Evolutionary conservation across 495 filamentous ascomycete species (phyloP).

Genomic region (Jackrogersella minutella): DNA sequence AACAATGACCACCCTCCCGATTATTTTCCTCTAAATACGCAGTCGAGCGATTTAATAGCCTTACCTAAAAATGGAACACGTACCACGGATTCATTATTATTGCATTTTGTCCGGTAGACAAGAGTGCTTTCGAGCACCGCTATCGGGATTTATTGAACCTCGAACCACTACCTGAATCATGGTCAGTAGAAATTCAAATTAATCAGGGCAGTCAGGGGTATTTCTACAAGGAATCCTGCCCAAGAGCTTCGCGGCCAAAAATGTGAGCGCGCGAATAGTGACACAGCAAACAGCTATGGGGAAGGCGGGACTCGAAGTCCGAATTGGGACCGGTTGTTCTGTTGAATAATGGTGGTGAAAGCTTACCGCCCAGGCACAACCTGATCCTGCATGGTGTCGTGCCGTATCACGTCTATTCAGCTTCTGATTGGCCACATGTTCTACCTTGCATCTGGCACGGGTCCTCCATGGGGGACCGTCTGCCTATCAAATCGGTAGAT

Average conservation of each 20-base stretch:
- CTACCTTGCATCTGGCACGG: conserved; percentile 41
- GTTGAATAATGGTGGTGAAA: conserved; percentile 20
- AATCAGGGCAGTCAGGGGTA: neutral
- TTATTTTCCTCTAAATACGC: conserved; percentile 33
- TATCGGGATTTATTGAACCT: neutral
- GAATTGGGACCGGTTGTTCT: conserved; percentile 21
- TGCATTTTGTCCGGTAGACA: neutral
- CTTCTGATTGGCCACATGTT: conserved; percentile 37
- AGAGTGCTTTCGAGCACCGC: neutral
- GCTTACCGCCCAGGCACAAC: conserved; percentile 46
- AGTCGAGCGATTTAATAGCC: conserved; percentile 14
- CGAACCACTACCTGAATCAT: neutral
- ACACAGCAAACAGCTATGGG: conserved; percentile 5
- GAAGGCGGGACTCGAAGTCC: conserved; percentile 25
- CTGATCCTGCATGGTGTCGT: conserved; percentile 37
- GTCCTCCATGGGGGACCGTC: conserved; percentile 30
- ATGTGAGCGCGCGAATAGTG: conserved; percentile 13
- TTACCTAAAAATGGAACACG: conserved; percentile 6
- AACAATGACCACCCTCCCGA: conserved; percentile 33
- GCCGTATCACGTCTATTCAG: conserved; percentile 38
- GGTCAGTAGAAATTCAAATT: neutral
- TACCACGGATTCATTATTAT: conserved; percentile 19
- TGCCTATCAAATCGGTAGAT: conserved; percentile 44
- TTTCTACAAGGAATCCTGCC: conserved; percentile 2
- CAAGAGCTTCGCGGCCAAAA: conserved; percentile 5